Base-by-base conservation (phyloP, 2,329 filamentous ascomycete genomes). In the Claviceps africana region DNA sequence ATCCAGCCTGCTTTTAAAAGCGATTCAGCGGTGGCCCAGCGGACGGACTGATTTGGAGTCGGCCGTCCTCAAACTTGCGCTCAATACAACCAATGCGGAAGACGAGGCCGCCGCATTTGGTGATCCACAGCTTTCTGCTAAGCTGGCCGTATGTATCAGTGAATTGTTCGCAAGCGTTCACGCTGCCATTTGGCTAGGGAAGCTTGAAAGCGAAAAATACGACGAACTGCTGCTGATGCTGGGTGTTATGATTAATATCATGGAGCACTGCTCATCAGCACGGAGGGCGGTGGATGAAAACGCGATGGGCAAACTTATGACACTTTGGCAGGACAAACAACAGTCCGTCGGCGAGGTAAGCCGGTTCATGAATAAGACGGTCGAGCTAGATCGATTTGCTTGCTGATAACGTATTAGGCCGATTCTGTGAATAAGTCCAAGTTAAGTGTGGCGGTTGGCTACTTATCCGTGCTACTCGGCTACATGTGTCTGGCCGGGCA, bases 61-160 rank as follows among this genome's bases (percentile, higher is more conserved):
- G 5, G 56, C 62, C 7, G 58, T 59, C 2, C 56, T 70, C 37
- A 70, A 86, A 53, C 75, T 96, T 4, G 83, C 87, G 37, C 77
- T 95, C 56, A 95, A 95, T 60, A 76, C 90, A 48, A 93, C 89
- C 9, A 95, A 95, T 69, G 87, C 88, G 59, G 86, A 86, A 55
- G 69, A 77, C 15, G 81, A 87, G 13, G 88, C 86, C 42, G 76
- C 79, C 31, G 71, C 79, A 3, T 88, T 95, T 60, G 77, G 84
- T 31, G 72, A 78, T n/a, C 73, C 74, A 49, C 71, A 72, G 9
- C 68, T 85, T 10, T 71, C 82, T 53, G 63, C 70, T 40, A 60
- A 66, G 53, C 63, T 83, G 15, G 72, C 73, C 1, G 62, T 65
- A 2, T 70, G 72, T 1, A 74, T 85, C 28, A 72, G 80, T 6